A percentile compares a stretch with the other conserved stretches of the same genome.
Conservation (phyloP, 306 rosid species). For the Alnus glutinosa region DNA sequence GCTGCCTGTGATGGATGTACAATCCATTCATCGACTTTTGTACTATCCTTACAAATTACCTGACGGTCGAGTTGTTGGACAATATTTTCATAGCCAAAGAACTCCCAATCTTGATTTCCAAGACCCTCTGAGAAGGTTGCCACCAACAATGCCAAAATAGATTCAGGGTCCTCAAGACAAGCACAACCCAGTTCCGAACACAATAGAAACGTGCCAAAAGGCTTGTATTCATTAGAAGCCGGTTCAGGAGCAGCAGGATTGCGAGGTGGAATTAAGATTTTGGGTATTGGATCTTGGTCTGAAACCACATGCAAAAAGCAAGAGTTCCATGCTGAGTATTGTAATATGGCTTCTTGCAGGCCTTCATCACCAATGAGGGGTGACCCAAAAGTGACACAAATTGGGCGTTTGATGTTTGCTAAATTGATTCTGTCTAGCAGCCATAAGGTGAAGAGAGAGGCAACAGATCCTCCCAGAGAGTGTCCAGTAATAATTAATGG, state of each 20-base stretch:
- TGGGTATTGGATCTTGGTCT: conserved; percentile 45
- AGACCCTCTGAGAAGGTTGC: conserved; percentile 8
- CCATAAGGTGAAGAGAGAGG: conserved; percentile 66
- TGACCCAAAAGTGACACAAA: conserved; percentile 79
- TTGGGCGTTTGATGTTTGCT: conserved; percentile 43
- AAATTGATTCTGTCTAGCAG: conserved; percentile 37
- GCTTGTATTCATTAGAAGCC: conserved; percentile 19
- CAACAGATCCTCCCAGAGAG: conserved; percentile 65
- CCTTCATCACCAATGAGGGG: conserved; percentile 55
- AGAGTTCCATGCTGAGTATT: conserved; percentile 55
- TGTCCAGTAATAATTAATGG: conserved; percentile 57
- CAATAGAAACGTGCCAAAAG: conserved; percentile 73
- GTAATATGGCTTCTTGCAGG: conserved; percentile 41
- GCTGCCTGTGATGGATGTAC: conserved; percentile 31
- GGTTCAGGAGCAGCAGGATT: background rate
- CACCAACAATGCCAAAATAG: conserved; percentile 31
- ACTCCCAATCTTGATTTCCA: background rate
- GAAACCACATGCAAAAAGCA: conserved; percentile 67
- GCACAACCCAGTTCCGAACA: conserved; percentile 43
- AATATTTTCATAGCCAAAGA: conserved; percentile 34
- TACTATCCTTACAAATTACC: conserved; percentile 23
- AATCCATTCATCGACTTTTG: background rate
- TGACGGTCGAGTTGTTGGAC: conserved; percentile 28
- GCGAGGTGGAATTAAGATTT: background rate
- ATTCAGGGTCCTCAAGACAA: conserved; percentile 49